Evolutionary conservation across 345 rosid genomes (phyloP), one percentile per base, ranked within the genome.

Genomic region (Dovyalis caffra): DNA sequence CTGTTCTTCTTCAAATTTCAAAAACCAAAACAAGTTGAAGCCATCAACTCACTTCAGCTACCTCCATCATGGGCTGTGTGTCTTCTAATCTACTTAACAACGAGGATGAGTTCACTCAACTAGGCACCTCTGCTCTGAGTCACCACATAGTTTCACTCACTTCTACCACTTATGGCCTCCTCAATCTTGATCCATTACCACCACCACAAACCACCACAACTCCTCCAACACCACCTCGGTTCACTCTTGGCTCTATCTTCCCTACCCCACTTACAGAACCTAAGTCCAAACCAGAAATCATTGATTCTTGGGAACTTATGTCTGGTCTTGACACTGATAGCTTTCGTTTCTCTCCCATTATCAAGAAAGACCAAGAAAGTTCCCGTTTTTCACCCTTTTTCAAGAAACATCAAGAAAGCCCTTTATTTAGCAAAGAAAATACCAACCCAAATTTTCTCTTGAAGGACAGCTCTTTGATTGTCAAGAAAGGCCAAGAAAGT

Each of bases 131-230:
- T 4, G 95, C 91, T 2, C 79, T 95, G 31, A 85, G 90, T 58
- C 94, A 92, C 84, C 97, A 95, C 90, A 92, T 95, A 49, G 99
- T 95, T 20, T 88, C 90, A 0, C 95, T 95, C 62, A 95, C 99
- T 57, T 95, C 97, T 78, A 88, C 97, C 76, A 92, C 99, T 21
- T 95, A 95, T 35, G 99, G 99, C 72, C 91, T 92, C 68, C 97
- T 94, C 83, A 85, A 90, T 68, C 90, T 95, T 51, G 99, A 95
- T 20, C 89, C 97, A 1, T 89, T 91, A 6, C 65, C 86, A 2
- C 72, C 29, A 23, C 85, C 51, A 64, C 85, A 43, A 43, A 0
- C 47, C 20, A 70, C 85, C 11, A 74, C 66, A 51, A 66, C 89
- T 3, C 84, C 90, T n/a, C 89, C 88, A 25, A 81, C 89, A 0